These are phyloP conservation scores for Rhizopogon vinicolor DNA, from an alignment of 768 basidiomycete genomes.

Conservation along the genomic window DNA sequence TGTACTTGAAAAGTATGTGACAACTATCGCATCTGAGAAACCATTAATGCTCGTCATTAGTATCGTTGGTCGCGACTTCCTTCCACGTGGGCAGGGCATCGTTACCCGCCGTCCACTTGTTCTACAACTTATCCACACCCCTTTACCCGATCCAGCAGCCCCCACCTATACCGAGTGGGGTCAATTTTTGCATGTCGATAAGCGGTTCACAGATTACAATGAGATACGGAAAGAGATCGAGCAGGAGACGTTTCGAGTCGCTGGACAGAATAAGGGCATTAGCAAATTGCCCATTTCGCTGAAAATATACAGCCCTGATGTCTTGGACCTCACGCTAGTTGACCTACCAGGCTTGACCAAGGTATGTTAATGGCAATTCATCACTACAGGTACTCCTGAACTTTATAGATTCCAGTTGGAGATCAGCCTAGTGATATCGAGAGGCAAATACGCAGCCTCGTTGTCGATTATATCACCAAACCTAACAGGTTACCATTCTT, in stretches of 20 bases:
- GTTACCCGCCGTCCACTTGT: slow-evolving; percentile 95
- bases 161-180: slow-evolving; percentile 77
- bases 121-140: slow-evolving; percentile 93
- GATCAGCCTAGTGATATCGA: slow-evolving; percentile 99
- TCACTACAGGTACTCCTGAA: background rate
- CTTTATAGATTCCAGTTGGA: slow-evolving; percentile 79
- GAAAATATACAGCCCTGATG: slow-evolving; percentile 93
- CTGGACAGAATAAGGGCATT: slow-evolving; percentile 98
- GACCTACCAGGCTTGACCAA: slow-evolving; percentile 97
- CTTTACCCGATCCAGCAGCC: slow-evolving; percentile 44
- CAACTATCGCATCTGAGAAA: slow-evolving; percentile 4
- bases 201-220: slow-evolving; percentile 91
- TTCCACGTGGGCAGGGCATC: slow-evolving; percentile 87
- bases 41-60: slow-evolving; percentile 32
- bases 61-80: slow-evolving; percentile 92
- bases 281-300: slow-evolving; percentile 95
- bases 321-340: slow-evolving; percentile 92
- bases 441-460: slow-evolving; percentile 88
- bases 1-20: slow-evolving; percentile 86
- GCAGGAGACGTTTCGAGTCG: slow-evolving; percentile 94
- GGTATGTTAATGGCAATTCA: slow-evolving; percentile 37
- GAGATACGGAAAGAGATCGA: slow-evolving; percentile 97
- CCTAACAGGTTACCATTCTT: slow-evolving; percentile 73
- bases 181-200: slow-evolving; percentile 96
- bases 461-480: slow-evolving; percentile 95